Evolutionary conservation across 2,329 filamentous ascomycete genomes (phyloP), one percentile per base, ranked within the genome.

Genomic region (Amphichorda felina): DNA sequence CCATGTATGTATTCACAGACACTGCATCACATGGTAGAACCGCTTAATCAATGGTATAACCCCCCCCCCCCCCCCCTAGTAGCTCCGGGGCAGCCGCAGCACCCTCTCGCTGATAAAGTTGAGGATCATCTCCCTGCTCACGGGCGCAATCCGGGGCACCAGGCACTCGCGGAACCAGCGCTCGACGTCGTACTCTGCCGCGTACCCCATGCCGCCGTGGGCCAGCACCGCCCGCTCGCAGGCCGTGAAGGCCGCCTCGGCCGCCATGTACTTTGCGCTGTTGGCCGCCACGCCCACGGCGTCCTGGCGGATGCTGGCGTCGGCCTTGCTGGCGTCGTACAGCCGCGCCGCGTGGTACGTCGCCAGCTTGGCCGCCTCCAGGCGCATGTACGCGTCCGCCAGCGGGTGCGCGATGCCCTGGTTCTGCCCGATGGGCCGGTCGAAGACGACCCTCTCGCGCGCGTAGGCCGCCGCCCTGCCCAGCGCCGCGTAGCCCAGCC

Each of bases 401-500:
- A 83, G 57, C 2, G 76, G 77, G 44, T 82, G 77, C 3, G 73
- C 66, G 18, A 82, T 72, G 0, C 65, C 72, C 44, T 82, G 78
- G 46, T 82, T 82, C 56, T 68, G 63, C 2, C 79, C 77, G 40
- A 82, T 80, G 0, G 73, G 68, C 2, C 75, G 58, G n/a, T 66
- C 61, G 45, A 82, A 82, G 0, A 82, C 75, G 4, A 77, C 63
- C 0, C 81, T 66, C 26, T 82, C 76, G 35, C 68, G 63, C 0
- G 81, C 79, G 44, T 87, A 87, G 14, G 60, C 62, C 0, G 75
- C 65, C 0, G 82, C 81, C 42, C 64, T 73, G 38, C 64, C 61
- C 19, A 78, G 57, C 8, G 74, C 83, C 0, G 77, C 81, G 46
- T 91, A 91, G 0, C 84, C 85, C 1, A 93, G 60, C 0, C 85